Evolutionary conservation across 139 green algal species (phyloP).

Genomic region (Mychonastes homosphaera): DNA sequence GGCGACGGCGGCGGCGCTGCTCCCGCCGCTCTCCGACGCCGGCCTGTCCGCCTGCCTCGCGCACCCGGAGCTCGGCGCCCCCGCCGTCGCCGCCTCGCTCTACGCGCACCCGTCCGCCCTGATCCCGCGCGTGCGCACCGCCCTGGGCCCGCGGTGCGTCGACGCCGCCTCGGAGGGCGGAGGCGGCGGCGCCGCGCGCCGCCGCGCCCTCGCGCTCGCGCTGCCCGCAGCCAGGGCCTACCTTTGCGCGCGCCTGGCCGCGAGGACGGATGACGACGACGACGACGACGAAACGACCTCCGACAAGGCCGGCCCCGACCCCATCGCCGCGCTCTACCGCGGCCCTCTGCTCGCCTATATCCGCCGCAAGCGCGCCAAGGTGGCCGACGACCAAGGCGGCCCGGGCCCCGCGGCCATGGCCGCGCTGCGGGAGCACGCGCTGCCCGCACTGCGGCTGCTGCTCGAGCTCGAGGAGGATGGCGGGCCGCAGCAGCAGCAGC

Average conservation of each 20-base stretch:
- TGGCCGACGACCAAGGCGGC: neutral
- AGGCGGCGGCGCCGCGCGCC: neutral
- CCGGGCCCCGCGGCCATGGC: neutral
- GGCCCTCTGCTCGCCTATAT: constrained; percentile 24
- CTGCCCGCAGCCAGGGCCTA: constrained; percentile 16
- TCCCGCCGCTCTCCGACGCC: too few species aligned
- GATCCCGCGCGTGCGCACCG: neutral
- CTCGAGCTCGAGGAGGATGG: neutral
- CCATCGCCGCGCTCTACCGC: constrained; percentile 1
- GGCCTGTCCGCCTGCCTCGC: too few species aligned
- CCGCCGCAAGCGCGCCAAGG: constrained; percentile 15
- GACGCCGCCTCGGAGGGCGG: neutral
- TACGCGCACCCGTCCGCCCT: too few species aligned
- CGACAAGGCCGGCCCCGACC: neutral
- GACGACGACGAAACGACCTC: neutral
- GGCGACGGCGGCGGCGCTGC: too few species aligned
- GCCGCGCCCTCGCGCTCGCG: constrained; percentile 10
- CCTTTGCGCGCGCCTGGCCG: neutral
- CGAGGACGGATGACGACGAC: neutral
- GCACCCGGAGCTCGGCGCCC: too few species aligned
- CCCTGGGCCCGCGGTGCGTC: neutral
- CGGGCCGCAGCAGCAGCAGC: neutral
- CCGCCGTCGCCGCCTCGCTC: too few species aligned
- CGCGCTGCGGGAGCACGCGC: constrained; percentile 8
- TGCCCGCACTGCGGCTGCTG: constrained; percentile 15